Evolutionary conservation across 2,329 filamentous ascomycete species (phyloP), one percentile per base, ranked within the genome.

Genomic region (Fusarium scirpi): DNA sequence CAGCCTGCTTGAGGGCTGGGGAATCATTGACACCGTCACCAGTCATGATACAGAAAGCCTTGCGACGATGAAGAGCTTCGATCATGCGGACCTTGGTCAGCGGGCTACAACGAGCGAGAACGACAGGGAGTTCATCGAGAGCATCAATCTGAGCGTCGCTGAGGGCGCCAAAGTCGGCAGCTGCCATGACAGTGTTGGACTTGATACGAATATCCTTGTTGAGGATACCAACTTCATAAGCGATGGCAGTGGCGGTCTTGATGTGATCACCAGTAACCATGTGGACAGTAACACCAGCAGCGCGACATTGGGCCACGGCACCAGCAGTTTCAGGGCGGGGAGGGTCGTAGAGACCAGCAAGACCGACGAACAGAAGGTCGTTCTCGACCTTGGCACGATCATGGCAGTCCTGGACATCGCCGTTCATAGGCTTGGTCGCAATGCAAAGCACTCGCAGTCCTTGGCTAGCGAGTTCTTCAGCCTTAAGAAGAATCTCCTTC

Each of bases 1-100:
- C 91, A 8, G 91, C 89, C 72, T 90, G 87, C 77, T 92, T 92
- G 27, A 93, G 84, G 1, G 91, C 91, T 1, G 91, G 91, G 16
- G 89, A 91, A 78, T 93, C 91, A 76, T 93, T 93, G 71, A 92
- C 90, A 71, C 91, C 91, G 64, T 93, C 90, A 72, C 91, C 91
- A 44, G 91, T 93, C 89, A 93, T 92, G 70, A 90, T 90, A 71
- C 88, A 91, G 78, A 92, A 92, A 3, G 85, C 86, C 62, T 87
- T 85, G 58, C 91, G 87, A 32, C 91, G 86, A 71, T 92, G 90
- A 62, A 93, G 85, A n/a, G 90, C 90, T 75, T 92, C 89, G 60
- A 93, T 90, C 86, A 93, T 91, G 67, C 90, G 86, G n/a, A 92
- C 90, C 78, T 93, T 93, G 38, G 90, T 92, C 58, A 88, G 82